Base-by-base conservation (phyloP, 2,329 filamentous ascomycete species). In the Trichoderma sp. region DNA sequence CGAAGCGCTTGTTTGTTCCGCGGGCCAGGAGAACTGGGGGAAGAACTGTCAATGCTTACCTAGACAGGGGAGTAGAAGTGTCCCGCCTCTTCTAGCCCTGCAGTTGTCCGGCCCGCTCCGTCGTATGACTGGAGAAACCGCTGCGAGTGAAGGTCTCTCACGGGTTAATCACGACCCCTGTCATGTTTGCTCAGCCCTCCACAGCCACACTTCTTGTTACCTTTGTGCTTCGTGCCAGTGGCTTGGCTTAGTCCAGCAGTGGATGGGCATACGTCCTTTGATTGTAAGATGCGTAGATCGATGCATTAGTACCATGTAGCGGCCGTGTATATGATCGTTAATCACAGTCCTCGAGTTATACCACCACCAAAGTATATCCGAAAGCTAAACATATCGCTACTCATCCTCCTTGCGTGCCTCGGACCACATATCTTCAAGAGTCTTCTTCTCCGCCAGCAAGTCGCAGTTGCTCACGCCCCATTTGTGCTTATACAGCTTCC, bases 401-500 rank as follows among this genome's bases (percentile, higher is more conserved):
- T 28, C 1, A 10, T n/a, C 17, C 12, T 43, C 44, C 2, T 57
- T 39, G 10, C 14, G 12, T 3, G 5, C 39, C 5, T 39, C 24
- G 5, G 44, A 61, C 63, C 63, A 65, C n/a, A 65, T 52, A 15
- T 54, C 63, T 0, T 58, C 63, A 5, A 61, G 7, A 1, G 19
- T 54, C 39, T 61, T 61, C 5, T 60, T 54, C 17, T 39, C 14
- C 5, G 15, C 45, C 5, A 43, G 24, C 3, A 65, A 9, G n/a
- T 61, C 47, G 19, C 63, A 65, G 26, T 12, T 34, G 2, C 12
- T 21, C 5, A 30, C 24, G 3, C 56, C 56, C 63, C 63, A 61
- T 52, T 65, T 65, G 26, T 54, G 21, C 14, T 48, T 50, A 21
- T 34, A 65, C 0, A 65, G 39, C 47, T 45, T 65, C 3, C 47